Base-by-base conservation (phyloP, 1,284 basidiomycete genomes). In the Termitomyces sp. region DNA sequence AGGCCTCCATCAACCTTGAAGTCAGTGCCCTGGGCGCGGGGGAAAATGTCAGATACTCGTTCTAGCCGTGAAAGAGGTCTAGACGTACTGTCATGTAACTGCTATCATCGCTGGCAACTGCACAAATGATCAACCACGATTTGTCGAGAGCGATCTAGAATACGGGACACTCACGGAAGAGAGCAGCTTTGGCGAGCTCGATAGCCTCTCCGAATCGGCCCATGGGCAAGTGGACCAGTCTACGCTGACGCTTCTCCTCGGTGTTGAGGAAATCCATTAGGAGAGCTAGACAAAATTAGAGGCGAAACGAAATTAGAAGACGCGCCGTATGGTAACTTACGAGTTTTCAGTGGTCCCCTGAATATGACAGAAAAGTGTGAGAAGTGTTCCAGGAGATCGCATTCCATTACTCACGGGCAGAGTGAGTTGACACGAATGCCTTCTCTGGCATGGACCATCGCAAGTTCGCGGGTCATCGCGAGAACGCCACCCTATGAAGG, bases 231-330 rank as follows among this genome's bases (percentile, higher is more conserved):
- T 98, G 95, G 26, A 93, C 84, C 67, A 98, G 69, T 50, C 96
- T 82, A 46, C 95, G 85, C 58, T 97, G 85, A 60, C 90, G 84
- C 77, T 98, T 98, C 79, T 99, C 95, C 42, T 88, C 80, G n/a
- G 96, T 98, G 74, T 98, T 85, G 65, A 99, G 82, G 80, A 95
- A 98, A 71, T 98, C 89, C 95, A 99, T 99, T 31, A 99, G 79
- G 33, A 98, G 82, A 36, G 94, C 91, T 90, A 66, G 57, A 57
- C 45, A 38, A 36, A 38, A 45, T 61, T 42, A 43, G 34, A 58
- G 53, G 41, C 33, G 43, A 50, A 45, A 53, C 31, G 26, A 31
- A 44, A 46, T 38, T 6, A 8, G 12, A 52, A 3, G 33, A 46
- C 49, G 45, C 39, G 7, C 30, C 31, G 7, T 28, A 30, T 53